Base-by-base conservation (phyloP, 2,329 filamentous ascomycete species). In the Lizonia empirigonia region DNA sequence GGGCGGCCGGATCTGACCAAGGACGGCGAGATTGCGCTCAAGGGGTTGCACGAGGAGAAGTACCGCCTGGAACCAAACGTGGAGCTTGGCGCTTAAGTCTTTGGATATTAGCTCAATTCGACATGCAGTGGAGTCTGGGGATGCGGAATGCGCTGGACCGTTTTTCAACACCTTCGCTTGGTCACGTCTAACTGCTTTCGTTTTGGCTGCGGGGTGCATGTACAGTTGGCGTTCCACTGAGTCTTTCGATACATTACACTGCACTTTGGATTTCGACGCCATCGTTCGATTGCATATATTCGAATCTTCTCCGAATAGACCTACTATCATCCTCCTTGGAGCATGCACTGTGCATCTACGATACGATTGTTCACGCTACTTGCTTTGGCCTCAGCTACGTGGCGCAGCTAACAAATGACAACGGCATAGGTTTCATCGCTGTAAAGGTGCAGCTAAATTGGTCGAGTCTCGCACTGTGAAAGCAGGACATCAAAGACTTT, bases 1-100 rank as follows among this genome's bases (percentile, higher is more conserved):
- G 86, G 86, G 2, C 81, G 78, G 64, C 86, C 86, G 0, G 80
- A 85, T 55, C 71, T 89, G 59, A 88, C 81, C 0, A 75, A 79
- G 37, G 85, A 88, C 39, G 86, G 86, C n/a, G 76, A 78, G 55
- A 75, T 75, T 64, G 82, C 75, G 4, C 71, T 89, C 44, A 74
- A 81, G 50, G 80, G 80, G 1, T 63, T 89, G 55, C 81, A 83
- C 48, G 72, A 76, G 35, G 80, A 77, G 26, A 65, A 81, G 12
- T 85, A 76, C 54, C 62, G 73, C 26, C 64, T 86, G 44, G 75
- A 78, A 48, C 68, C 69, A 50, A 77, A 74, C 47, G 68, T 69
- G 49, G 77, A 78, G 62, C 67, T 70, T 29, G 75, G 70, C 16
- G 75, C 75, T 19, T 69, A 49, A 37, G 36, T 16, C 10, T 13